These are phyloP conservation scores for Mycena chlorophos DNA, from an alignment of 768 basidiomycete genomes.

Conservation along the genomic window DNA sequence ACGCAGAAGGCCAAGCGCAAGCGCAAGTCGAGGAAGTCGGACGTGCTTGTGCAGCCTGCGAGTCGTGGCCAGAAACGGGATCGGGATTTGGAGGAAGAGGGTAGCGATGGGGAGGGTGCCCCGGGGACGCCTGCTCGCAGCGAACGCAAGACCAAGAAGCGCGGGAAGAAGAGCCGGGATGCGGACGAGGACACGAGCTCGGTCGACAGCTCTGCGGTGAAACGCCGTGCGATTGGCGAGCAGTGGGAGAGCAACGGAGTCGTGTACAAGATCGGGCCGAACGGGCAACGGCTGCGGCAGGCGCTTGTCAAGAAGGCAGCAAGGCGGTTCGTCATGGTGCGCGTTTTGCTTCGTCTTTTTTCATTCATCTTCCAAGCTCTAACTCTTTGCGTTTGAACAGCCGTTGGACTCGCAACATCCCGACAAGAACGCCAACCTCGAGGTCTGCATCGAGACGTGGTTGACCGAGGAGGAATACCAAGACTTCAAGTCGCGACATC, in stretches of 20 bases:
- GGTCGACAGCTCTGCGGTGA: conserved; percentile 51
- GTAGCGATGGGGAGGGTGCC: conserved; percentile 43
- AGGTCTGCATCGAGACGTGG: conserved; percentile 80
- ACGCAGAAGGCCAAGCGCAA: conserved; percentile 37
- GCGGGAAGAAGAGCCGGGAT: conserved; percentile 45
- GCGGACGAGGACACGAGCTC: conserved; percentile 37
- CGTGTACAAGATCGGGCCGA: conserved; percentile 67
- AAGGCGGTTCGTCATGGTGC: conserved; percentile 72
- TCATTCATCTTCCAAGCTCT: conserved; percentile 7
- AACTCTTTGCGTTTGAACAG: conserved; percentile 35
- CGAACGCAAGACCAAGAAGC: conserved; percentile 48
- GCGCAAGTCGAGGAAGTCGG: conserved; percentile 53
- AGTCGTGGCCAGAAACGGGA: conserved; percentile 67
- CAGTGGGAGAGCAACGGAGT: conserved; percentile 76
- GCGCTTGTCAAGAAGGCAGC: conserved; percentile 70
- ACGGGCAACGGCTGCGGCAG: conserved; percentile 69
- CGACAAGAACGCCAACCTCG: conserved; percentile 64
- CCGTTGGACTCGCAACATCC: conserved; percentile 79
- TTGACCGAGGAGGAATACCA: conserved; percentile 72
- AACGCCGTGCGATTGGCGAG: conserved; percentile 61
- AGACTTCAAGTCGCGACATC: conserved; percentile 57
- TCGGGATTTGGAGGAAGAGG: conserved; percentile 51
- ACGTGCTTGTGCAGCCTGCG: conserved; percentile 30
- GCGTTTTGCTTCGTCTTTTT: conserved; percentile 23
- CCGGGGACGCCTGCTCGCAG: conserved; percentile 23